A percentile compares a stretch with the other conserved stretches of the same genome.
Evolutionary conservation across 2,329 filamentous ascomycete genomes (phyloP).

Genomic region (Huntiella decipiens): DNA sequence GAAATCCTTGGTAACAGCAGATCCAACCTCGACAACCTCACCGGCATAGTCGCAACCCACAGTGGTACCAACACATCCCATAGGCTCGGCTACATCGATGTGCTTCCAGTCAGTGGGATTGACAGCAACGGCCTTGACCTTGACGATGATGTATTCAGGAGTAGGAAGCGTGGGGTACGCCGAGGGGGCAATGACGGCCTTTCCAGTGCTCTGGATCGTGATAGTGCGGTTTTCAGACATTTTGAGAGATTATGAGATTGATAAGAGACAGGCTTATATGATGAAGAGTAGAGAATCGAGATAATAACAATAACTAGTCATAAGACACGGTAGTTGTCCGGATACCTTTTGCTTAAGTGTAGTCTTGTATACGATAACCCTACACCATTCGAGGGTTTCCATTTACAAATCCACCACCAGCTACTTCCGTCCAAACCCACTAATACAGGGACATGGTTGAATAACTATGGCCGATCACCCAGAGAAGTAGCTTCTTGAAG

Average conservation of each 20-base stretch:
- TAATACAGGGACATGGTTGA: too few species aligned
- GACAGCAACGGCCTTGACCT: constrained; percentile 19
- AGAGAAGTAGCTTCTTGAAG: too few species aligned
- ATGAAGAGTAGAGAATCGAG: too few species aligned
- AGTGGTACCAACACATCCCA: constrained; percentile 13
- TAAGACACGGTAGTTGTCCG: too few species aligned
- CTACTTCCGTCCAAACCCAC: too few species aligned
- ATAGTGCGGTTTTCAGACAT: constrained; percentile 9
- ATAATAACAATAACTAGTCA: too few species aligned
- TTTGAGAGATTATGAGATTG: background rate
- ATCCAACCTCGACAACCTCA: constrained; percentile 26
- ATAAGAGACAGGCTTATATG: too few species aligned
- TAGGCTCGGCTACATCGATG: constrained; percentile 15
- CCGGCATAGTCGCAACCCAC: constrained; percentile 30
- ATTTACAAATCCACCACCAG: too few species aligned
- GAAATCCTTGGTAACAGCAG: constrained; percentile 23
- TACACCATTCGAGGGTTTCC: too few species aligned
- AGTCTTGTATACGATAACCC: too few species aligned
- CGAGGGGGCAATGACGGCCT: constrained; percentile 17
- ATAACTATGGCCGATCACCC: too few species aligned
- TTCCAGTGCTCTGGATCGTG: constrained; percentile 7
- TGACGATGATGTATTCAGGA: constrained; percentile 19
- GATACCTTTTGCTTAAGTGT: too few species aligned
- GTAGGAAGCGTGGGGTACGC: constrained; percentile 13
- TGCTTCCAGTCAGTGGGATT: constrained; percentile 22